Evolutionary conservation across 2,329 filamentous ascomycete species (phyloP).

Genomic region (Pseudodiploospora longispora): DNA sequence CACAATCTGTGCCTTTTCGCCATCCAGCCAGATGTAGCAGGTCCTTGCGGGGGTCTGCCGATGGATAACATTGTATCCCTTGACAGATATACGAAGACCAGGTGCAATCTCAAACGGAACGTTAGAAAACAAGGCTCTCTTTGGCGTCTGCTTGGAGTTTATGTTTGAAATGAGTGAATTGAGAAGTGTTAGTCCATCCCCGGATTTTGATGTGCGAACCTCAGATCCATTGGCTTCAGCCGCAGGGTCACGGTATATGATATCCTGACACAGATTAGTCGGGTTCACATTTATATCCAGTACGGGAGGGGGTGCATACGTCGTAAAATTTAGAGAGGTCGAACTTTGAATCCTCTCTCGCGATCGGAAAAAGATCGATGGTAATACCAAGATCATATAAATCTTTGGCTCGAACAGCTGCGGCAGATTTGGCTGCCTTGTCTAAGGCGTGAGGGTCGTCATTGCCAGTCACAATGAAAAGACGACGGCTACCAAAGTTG

Average conservation of each 20-base stretch:
- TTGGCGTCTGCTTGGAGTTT: constrained; percentile 80
- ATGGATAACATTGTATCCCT: constrained; percentile 85
- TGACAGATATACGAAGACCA: constrained; percentile 77
- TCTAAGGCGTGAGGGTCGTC: constrained; percentile 73
- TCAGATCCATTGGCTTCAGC: constrained; percentile 53
- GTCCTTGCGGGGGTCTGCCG: constrained; percentile 72
- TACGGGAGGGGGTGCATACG: constrained; percentile 37
- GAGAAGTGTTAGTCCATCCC: constrained; percentile 70
- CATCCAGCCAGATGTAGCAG: constrained; percentile 80
- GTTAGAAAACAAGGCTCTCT: constrained; percentile 77
- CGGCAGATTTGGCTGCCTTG: constrained; percentile 65
- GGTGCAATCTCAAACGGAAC: constrained; percentile 84
- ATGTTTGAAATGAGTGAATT: constrained; percentile 78
- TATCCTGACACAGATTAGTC: constrained; percentile 50
- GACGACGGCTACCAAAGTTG: constrained; percentile 82
- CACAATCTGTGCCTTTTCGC: constrained; percentile 77
- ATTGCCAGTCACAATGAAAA: constrained; percentile 96
- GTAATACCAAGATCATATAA: constrained; percentile 86
- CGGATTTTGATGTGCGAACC: constrained; percentile 57
- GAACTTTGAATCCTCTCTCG: constrained; percentile 60
- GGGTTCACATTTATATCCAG: constrained; percentile 1
- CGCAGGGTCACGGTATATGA: constrained; percentile 73
- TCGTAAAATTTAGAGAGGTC: constrained; percentile 86
- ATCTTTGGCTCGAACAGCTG: constrained; percentile 85
- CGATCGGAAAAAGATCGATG: constrained; percentile 91